A percentile compares a stretch with the other conserved stretches of the same genome.
phyloP scores from a whole-genome alignment of 2,329 filamentous ascomycete species.

The Clathrospora elynae region DNA sequence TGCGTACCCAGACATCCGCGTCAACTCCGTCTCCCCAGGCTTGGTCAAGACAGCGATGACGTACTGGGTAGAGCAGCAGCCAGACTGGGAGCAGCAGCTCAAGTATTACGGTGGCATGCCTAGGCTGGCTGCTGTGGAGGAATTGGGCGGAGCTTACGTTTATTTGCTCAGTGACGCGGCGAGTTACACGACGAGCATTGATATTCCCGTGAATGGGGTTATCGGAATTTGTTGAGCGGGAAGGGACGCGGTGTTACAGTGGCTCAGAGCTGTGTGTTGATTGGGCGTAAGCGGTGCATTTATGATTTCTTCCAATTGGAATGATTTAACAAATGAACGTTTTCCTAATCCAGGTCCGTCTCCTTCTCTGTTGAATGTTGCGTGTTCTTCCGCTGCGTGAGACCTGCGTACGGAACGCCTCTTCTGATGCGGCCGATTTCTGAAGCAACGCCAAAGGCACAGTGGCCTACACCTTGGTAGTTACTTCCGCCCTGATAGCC shows the following conservation, averaged over 20 bases:
- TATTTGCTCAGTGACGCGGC: slow-evolving; percentile 61
- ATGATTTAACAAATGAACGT: too few relatives aligned
- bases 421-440: slow-evolving; percentile 30
- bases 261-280: too few relatives aligned
- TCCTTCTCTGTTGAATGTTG: not conserved
- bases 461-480: slow-evolving; percentile 29
- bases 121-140: slow-evolving; percentile 58
- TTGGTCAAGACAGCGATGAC: slow-evolving; percentile 49
- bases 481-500: slow-evolving; percentile 24
- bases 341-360: too few relatives aligned
- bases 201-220: slow-evolving; percentile 54
- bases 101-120: slow-evolving; percentile 65
- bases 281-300: too few relatives aligned
- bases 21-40: slow-evolving; percentile 48
- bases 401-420: slow-evolving; percentile 33
- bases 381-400: not conserved
- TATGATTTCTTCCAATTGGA: too few relatives aligned
- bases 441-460: slow-evolving; percentile 40
- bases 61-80: slow-evolving; percentile 56
- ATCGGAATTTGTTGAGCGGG: slow-evolving; percentile 36
- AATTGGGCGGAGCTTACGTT: slow-evolving; percentile 63
- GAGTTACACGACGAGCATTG: slow-evolving; percentile 58
- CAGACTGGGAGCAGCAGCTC: slow-evolving; percentile 63
- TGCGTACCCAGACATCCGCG: too few relatives aligned
- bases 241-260: not conserved